phyloP scores from a whole-genome alignment of 1,284 basidiomycete species.

The Ustilago nuda region DNA sequence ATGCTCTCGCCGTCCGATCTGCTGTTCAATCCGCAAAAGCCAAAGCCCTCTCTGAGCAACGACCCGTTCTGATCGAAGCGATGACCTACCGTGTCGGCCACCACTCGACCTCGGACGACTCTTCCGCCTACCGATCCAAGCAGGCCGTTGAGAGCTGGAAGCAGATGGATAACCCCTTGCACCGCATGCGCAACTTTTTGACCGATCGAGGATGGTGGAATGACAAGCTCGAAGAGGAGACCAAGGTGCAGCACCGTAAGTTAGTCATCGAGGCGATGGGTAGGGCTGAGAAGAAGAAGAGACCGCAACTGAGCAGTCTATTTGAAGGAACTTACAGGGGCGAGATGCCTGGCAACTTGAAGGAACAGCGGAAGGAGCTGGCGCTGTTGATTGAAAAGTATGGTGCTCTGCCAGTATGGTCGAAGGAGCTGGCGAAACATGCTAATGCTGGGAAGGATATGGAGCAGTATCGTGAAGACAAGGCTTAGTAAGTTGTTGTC shows the following conservation, averaged over 20 bases:
- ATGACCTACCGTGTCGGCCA: conserved; percentile 77
- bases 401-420: conserved; percentile 84
- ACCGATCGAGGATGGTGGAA: conserved; percentile 84
- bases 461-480: conserved; percentile 30
- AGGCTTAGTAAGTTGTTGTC: neutral
- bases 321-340: conserved; percentile 83
- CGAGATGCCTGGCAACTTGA: conserved; percentile 73
- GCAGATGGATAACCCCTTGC: conserved; percentile 81
- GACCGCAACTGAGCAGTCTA: conserved; percentile 79
- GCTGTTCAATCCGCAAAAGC: conserved; percentile 83
- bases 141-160: conserved; percentile 61
- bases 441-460: conserved; percentile 82
- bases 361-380: conserved; percentile 85
- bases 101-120: conserved; percentile 94
- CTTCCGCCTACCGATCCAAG: conserved; percentile 79
- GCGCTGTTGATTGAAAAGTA: conserved; percentile 82
- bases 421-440: conserved; percentile 81
- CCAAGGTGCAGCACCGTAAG: conserved; percentile 78
- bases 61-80: conserved; percentile 86
- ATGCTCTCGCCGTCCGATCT: conserved; percentile 85
- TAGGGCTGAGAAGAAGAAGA: conserved; percentile 79
- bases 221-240: conserved; percentile 78
- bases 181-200: conserved; percentile 84
- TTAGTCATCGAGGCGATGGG: conserved; percentile 83
- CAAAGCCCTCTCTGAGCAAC: conserved; percentile 78